phyloP scores from a whole-genome alignment of 768 basidiomycete species.

The Tremella fuciformis region DNA sequence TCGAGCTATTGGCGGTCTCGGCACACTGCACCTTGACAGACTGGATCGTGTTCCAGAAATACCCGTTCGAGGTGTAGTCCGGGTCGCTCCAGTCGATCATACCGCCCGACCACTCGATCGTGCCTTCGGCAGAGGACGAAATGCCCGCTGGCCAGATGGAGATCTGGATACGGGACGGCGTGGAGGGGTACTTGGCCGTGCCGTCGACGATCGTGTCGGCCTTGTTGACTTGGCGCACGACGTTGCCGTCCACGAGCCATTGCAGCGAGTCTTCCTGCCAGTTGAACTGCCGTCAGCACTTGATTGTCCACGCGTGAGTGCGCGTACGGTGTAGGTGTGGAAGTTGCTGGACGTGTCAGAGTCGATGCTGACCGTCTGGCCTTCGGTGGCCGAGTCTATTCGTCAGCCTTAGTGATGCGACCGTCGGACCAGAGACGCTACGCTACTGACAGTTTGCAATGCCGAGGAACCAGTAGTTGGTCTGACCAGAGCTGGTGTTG shows the following conservation, averaged over 20 bases:
- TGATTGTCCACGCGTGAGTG: background rate
- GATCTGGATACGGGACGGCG: constrained; percentile 76
- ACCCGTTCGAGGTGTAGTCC: constrained; percentile 68
- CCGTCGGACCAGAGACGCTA: too few species aligned
- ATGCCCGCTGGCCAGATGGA: constrained; percentile 83
- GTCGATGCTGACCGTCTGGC: constrained; percentile 18
- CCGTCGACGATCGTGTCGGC: constrained; percentile 57
- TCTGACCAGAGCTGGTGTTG: constrained; percentile 65
- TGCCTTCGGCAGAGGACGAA: constrained; percentile 61
- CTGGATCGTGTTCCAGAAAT: constrained; percentile 40
- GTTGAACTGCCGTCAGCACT: constrained; percentile 61
- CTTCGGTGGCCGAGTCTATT: constrained; percentile 34
- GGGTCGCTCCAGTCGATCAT: constrained; percentile 78
- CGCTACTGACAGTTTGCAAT: constrained; percentile 41
- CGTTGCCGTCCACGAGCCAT: constrained; percentile 68
- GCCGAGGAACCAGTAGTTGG: constrained; percentile 58
- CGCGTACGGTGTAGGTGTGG: constrained; percentile 36
- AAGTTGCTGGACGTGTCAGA: constrained; percentile 31
- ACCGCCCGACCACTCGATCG: constrained; percentile 74
- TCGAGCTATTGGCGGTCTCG: constrained; percentile 6
- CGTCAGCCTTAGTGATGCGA: too few species aligned
- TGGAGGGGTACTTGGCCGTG: constrained; percentile 62
- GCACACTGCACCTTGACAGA: constrained; percentile 45
- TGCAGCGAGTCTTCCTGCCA: constrained; percentile 69
- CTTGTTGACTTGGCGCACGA: constrained; percentile 67